Evolutionary conservation across 768 basidiomycete genomes (phyloP), one percentile per base, ranked within the genome.

Genomic region (Xerocomus spinulosus): DNA sequence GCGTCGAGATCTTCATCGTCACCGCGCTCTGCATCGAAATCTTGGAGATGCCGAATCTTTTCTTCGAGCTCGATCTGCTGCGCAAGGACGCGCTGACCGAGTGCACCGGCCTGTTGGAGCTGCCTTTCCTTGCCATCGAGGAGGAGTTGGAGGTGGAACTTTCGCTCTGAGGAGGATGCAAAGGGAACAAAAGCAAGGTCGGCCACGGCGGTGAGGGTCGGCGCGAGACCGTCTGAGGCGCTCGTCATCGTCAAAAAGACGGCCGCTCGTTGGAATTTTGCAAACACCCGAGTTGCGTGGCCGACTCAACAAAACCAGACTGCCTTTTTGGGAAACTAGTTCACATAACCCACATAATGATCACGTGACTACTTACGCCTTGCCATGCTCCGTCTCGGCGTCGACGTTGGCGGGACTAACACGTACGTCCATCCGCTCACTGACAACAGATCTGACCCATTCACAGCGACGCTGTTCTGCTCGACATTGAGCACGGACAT

Each of bases 41-140:
- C 85, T 57, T 91, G 85, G 44, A 95, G 75, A 61, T 87, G 85
- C 36, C 80, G 75, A 50, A 97, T 90, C 43, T 90, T 80, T 62
- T 86, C 84, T 68, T 96, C 91, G 52, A 97, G 80, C 63, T 95
- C 90, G 71, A 90, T 85, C 69, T 92, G 92, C 73, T 98, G 95
- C 17, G 82, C 80, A 52, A 97, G 83, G 59, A 98, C 82, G 66
- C 90, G 87, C 70, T 96, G 92, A 43, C 95, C 94, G 63, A 98
- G 82, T 46, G 84, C 86, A 30, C 90, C 93, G 5, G 92, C 91
- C 54, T 91, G 87, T 54, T 91, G 84, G 28, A 97, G 84, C 67
- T 97, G 92, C 62, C 83, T 82, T 68, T 93, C 89, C 75, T 97
- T 97, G 64, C 73, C 78, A 70, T 92, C 90, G 56, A 98, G 80